Base-by-base conservation (phyloP, 768 basidiomycete genomes). In the Leccinellum rugosiceps region DNA sequence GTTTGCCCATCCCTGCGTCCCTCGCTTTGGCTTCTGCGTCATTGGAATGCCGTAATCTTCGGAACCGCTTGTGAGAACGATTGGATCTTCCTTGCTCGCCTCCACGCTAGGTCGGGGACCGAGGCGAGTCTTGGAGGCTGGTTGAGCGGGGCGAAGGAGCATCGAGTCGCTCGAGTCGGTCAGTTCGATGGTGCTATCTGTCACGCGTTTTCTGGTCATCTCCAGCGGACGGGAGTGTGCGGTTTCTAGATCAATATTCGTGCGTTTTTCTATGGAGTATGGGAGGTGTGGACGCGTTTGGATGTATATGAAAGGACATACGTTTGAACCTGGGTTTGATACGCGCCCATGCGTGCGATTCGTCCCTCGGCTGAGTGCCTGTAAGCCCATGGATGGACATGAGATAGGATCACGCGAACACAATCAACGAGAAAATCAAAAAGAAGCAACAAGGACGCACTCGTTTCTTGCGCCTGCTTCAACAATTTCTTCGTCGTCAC, bases 21-120 rank as follows among this genome's bases (percentile, higher is more conserved):
- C 45, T 6, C 23, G 14, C 5, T 31, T 52, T 21, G 26, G 53
- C 11, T 47, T 55, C 25, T 53, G 57, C 53, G 48, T 56, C 23
- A 47, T 53, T 8, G 25, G 19, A n/a, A 28, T n/a, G 1, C 4
- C 44, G 8, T 58, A 60, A 11, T 58, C 61, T 3, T 66, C 72
- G 4, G 70, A 72, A 50, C 50, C 34, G 32, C 70, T 73, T 6
- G 46, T 50, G 17, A 72, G 64, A 30, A 73, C 2, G 54, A 72
- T 72, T 11, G 62, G 57, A 28, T 66, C 62, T 6, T 63, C 49
- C 17, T 32, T 21, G 43, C 13, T 57, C 7, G 38, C 44, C 4
- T 1, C 14, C 11, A 17, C 10, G 19, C 15, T 52, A 14, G 46
- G 30, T 5, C 50, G 49, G n/a, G 45, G 21, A 13, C 32, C 23